phyloP scores from a whole-genome alignment of 768 basidiomycete species.

The Tephrocybe sp. region DNA sequence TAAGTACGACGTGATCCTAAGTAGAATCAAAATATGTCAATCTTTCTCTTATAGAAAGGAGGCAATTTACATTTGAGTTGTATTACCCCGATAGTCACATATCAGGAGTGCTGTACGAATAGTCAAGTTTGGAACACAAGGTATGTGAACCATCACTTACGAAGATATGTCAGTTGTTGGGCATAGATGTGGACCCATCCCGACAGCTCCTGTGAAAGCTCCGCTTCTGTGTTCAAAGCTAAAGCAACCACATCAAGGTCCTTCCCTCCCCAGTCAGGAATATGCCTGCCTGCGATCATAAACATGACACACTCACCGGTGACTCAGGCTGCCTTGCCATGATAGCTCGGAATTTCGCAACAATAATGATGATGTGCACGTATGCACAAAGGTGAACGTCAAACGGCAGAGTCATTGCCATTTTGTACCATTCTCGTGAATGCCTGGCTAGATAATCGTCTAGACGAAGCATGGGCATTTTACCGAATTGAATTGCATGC shows the following conservation, averaged over 20 bases:
- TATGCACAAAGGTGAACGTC: conserved; percentile 53
- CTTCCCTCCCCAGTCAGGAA: conserved; percentile 20
- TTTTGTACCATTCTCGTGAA: conserved; percentile 49
- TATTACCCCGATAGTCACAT: conserved; percentile 44
- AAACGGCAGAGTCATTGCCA: conserved; percentile 38
- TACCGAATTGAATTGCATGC: conserved; percentile 74
- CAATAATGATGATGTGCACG: conserved; percentile 49
- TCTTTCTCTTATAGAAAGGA: conserved; percentile 2
- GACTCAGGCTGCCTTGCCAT: conserved; percentile 10
- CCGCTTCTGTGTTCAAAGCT: conserved; percentile 38
- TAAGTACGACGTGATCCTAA: conserved; percentile 53
- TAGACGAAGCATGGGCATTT: conserved; percentile 62
- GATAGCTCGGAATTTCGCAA: conserved; percentile 43
- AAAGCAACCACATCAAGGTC: conserved; percentile 30
- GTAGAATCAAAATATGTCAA: conserved; percentile 1
- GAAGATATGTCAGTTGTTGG: conserved; percentile 32
- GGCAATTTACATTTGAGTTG: conserved; percentile 38
- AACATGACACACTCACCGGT: conserved; percentile 1
- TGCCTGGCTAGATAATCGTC: conserved; percentile 62
- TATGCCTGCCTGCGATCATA: not conserved
- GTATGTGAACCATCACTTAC: too few relatives aligned
- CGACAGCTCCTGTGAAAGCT: conserved; percentile 35
- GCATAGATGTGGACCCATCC: conserved; percentile 42
- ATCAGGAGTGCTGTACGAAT: conserved; percentile 36
- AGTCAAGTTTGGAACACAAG: too few relatives aligned